Evolutionary conservation across 2,329 filamentous ascomycete species (phyloP), one percentile per base, ranked within the genome.

Genomic region (Ilyonectria sp.): DNA sequence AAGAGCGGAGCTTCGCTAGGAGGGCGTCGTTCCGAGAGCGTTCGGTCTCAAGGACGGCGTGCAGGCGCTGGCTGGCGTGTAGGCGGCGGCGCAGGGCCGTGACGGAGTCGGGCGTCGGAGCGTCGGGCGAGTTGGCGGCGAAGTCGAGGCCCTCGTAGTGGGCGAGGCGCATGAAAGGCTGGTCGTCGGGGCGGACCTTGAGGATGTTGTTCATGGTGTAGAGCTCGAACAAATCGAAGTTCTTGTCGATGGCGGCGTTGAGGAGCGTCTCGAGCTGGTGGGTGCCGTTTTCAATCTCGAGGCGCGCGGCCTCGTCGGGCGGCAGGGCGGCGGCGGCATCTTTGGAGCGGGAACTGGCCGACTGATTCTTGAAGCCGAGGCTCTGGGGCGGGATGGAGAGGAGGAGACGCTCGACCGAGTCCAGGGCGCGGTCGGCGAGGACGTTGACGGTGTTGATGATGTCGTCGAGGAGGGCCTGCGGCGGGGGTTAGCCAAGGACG

Each of bases 401-500:
- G 21, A 99, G 90, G 1, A 94, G 93, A 62, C 90, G 89, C 81
- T 98, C 96, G 71, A 98, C 91, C 68, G 93, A 94, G 76, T 94
- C 93, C 76, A 97, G 91, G 60, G 94, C 95, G 80, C 92, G 92
- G 82, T 97, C 96, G 76, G 96, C 92, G 76, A 98, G 89, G 77
- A 95, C 93, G 84, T 98, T 99, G 81, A 98, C 91, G 62, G 92
- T 93, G 85, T 98, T 98, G 84, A 98, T 97, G 75, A 98, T 95
- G 83, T 98, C 95, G 89, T 99, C 96, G 77, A 99, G 92, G 47
- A 99, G 90, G 68, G 93, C 93, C 95, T 97, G 76, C 29, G 49
- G 31, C 33, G 19, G 13, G 44, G 50, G 58, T 71, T 29, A 55
- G 44, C 33, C 31, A 33, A n/a, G n/a, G n/a, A n/a, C n/a, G n/a